Base-by-base conservation (phyloP, 192 early-diverging fungal species). In the Pilaira anomala region DNA sequence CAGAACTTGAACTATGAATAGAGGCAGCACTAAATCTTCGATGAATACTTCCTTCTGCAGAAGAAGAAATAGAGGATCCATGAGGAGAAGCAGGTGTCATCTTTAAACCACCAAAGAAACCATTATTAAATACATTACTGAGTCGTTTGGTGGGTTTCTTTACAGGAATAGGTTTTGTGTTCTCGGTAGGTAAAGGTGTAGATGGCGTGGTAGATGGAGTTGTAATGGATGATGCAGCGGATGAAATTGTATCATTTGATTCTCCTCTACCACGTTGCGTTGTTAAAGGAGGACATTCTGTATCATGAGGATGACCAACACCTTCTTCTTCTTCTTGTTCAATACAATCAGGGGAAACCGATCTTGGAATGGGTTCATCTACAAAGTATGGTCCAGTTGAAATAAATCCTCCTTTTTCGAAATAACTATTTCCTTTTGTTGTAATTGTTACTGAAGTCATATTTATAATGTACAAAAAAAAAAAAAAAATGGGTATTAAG, bases 171-270 rank as follows among this genome's bases (percentile, higher is more conserved):
- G 39, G 36, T 21, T 58, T 21, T 39, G 40, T 58, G 19, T 41
- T 39, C 21, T 42, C 56, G 22, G 56, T 28, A 12, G 56, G 56
- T 58, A 14, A 33, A 22, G 22, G 56, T 58, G 56, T 58, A 25
- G 33, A 30, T 5, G 55, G 33, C 41, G 40, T 11, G 3, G 40
- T 36, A 19, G 53, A 55, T 2, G 53, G 53, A 18, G 53, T 30
- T 19, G 28, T 30, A 11, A 55, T 30, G 30, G n/a, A 36, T 36
- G 56, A 58, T 14, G 56, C 29, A 14, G 13, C 22, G 16, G 56
- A 58, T 12, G 56, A 58, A 16, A 14, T 14, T 57, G 55, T 58
- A 25, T 58, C 56, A 24, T 39, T 58, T 2, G 56, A 42, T 58
- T 29, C 53, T 55, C 56, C 56, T 42, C 56, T 58, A n/a, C 33